A percentile compares a stretch with the other conserved stretches of the same genome.
Evolutionary conservation across 352 stramenopile species (phyloP).

Genomic region (Elongisporangium undulatum): DNA sequence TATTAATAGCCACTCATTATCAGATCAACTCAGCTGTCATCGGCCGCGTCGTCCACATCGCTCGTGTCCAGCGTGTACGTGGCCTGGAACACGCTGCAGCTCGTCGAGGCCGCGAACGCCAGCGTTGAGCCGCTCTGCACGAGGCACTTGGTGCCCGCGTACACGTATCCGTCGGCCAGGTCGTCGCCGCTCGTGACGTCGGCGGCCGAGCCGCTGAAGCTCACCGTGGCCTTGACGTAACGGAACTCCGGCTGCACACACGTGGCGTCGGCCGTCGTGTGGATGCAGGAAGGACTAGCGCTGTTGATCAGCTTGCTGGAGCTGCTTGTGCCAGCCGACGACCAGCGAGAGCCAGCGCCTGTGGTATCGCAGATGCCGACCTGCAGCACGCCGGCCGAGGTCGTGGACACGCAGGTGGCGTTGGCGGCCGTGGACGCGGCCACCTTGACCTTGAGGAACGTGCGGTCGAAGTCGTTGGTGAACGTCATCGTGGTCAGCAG

Average conservation of each 20-base stretch:
- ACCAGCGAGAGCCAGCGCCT: slow-evolving; percentile 7
- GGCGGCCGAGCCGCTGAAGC: slow-evolving; percentile 14
- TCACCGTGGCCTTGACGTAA: slow-evolving; percentile 17
- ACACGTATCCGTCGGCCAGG: slow-evolving; percentile 22
- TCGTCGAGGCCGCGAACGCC: slow-evolving; percentile 11
- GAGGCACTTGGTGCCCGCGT: slow-evolving; percentile 17
- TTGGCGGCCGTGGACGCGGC: slow-evolving; percentile 4
- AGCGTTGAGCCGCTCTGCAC: slow-evolving; percentile 12
- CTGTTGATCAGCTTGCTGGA: slow-evolving; percentile 2
- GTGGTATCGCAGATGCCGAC: slow-evolving; percentile 10
- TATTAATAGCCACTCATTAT: not conserved
- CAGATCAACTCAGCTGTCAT: not conserved
- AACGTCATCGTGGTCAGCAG: slow-evolving; percentile 15
- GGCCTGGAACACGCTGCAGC: slow-evolving; percentile 20
- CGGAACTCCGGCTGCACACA: slow-evolving; percentile 20
- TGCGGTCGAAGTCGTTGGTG: slow-evolving; percentile 17
- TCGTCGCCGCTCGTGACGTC: slow-evolving; percentile 15
- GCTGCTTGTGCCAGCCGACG: slow-evolving; percentile 2
- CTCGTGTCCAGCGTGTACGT: slow-evolving; percentile 22
- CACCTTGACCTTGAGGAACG: slow-evolving; percentile 22
- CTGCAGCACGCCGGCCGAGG: slow-evolving; percentile 9
- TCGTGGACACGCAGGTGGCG: slow-evolving; percentile 11
- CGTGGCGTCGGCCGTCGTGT: slow-evolving; percentile 6
- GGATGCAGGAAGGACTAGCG: slow-evolving; percentile 9
- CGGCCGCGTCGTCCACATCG: slow-evolving; percentile 8